These are phyloP conservation scores for Erythrophleum fordii DNA, from an alignment of 306 rosid species.

Conservation along the genomic window DNA sequence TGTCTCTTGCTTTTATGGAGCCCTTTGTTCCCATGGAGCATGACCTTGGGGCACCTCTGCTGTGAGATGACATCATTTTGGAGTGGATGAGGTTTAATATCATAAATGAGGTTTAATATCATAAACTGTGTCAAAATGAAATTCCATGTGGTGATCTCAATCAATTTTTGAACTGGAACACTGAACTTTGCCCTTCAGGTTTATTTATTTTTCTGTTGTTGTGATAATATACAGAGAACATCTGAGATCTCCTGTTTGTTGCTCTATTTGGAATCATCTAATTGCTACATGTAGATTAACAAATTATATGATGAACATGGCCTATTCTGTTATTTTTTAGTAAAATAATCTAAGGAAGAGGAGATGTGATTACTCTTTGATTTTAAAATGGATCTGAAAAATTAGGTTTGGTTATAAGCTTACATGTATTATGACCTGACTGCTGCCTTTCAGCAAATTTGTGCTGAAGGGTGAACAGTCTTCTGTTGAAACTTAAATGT, in stretches of 20 bases:
- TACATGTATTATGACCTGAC: slow-evolving; percentile 4
- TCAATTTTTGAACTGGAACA: background rate
- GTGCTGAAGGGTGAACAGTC: background rate
- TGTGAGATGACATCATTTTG: background rate
- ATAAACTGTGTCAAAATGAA: background rate
- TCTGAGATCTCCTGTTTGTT: background rate
- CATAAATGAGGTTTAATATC: background rate
- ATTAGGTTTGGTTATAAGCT: slow-evolving; percentile 22
- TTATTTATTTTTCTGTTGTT: background rate
- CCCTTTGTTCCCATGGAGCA: background rate
- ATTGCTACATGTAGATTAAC: background rate
- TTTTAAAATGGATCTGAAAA: background rate
- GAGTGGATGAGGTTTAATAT: background rate
- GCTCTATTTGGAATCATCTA: background rate
- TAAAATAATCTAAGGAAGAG: background rate
- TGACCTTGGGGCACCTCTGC: background rate
- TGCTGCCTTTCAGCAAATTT: background rate
- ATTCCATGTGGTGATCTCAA: background rate
- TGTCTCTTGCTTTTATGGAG: background rate
- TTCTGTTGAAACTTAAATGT: slow-evolving; percentile 1
- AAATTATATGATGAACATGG: background rate
- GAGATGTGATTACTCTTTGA: background rate
- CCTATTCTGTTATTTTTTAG: background rate
- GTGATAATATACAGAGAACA: background rate
- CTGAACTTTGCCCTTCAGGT: background rate